A percentile compares a stretch with the other conserved stretches of the same genome.
Conservation (phyloP, 2,329 filamentous ascomycete species). For the Colletotrichum cuscutae region DNA sequence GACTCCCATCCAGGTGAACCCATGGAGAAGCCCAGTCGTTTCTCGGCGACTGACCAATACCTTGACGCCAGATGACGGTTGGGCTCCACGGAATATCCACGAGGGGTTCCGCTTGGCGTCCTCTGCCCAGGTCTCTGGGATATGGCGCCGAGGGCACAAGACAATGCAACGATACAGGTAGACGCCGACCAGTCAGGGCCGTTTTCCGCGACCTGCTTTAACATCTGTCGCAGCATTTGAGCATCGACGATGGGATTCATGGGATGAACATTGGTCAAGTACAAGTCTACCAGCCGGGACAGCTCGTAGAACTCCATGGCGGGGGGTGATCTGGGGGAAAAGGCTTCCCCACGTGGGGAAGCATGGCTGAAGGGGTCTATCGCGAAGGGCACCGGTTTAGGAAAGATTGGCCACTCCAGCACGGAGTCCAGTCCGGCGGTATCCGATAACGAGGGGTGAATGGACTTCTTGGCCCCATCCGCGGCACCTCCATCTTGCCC, state of each 20-base stretch:
- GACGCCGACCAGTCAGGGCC: slow-evolving; percentile 34
- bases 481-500: background rate
- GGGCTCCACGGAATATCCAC: slow-evolving; percentile 27
- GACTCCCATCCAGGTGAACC: slow-evolving; percentile 29
- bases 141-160: slow-evolving; percentile 33
- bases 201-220: slow-evolving; percentile 34
- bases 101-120: slow-evolving; percentile 27
- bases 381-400: slow-evolving; percentile 31
- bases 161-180: slow-evolving; percentile 33
- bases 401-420: slow-evolving; percentile 31
- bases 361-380: slow-evolving; percentile 23
- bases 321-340: slow-evolving; percentile 22
- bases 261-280: slow-evolving; percentile 25
- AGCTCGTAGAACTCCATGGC: slow-evolving; percentile 33
- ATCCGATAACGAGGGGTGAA: slow-evolving; percentile 9
- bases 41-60: slow-evolving; percentile 34
- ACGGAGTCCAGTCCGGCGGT: slow-evolving; percentile 32
- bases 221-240: slow-evolving; percentile 20
- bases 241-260: slow-evolving; percentile 30
- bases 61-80: slow-evolving; percentile 29
- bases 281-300: slow-evolving; percentile 21
- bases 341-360: slow-evolving; percentile 17
- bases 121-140: slow-evolving; percentile 25
- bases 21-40: slow-evolving; percentile 32
- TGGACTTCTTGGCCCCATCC: slow-evolving; percentile 4